These are phyloP conservation scores for Phylloporus sp. DNA, from an alignment of 768 basidiomycete genomes.

Conservation along the genomic window DNA sequence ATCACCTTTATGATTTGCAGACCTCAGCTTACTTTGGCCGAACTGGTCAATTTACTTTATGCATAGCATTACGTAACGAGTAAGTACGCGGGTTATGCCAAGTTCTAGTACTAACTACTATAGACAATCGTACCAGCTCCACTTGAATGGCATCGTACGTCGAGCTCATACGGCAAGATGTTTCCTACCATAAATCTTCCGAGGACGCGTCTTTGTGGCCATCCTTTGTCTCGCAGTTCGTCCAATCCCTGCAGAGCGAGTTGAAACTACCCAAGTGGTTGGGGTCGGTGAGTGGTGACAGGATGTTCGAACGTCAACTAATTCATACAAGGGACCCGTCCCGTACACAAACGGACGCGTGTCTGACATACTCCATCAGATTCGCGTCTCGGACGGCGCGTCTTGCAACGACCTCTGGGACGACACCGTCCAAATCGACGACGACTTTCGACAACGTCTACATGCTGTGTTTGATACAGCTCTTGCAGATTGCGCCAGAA, in stretches of 20 bases:
- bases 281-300: no score
- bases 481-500: constrained; percentile 4
- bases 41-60: no score
- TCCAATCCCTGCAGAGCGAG: neutral
- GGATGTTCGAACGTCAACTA: no score
- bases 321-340: neutral
- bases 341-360: neutral
- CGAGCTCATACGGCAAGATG: neutral
- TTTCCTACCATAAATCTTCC: no score
- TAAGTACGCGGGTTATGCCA: no score
- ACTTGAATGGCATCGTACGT: no score
- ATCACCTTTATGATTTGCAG: no score
- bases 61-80: no score
- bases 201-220: neutral
- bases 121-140: no score
- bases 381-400: neutral
- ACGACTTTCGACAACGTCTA: neutral
- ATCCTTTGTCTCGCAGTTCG: neutral
- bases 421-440: neutral
- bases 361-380: neutral
- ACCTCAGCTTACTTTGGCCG: no score
- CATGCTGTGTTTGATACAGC: neutral
- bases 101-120: no score
- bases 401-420: constrained; percentile 1
- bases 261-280: constrained; percentile 3